These are phyloP conservation scores for Hymenotorrendiella dingleyae DNA, from an alignment of 2,329 filamentous ascomycete genomes.

Conservation along the genomic window DNA sequence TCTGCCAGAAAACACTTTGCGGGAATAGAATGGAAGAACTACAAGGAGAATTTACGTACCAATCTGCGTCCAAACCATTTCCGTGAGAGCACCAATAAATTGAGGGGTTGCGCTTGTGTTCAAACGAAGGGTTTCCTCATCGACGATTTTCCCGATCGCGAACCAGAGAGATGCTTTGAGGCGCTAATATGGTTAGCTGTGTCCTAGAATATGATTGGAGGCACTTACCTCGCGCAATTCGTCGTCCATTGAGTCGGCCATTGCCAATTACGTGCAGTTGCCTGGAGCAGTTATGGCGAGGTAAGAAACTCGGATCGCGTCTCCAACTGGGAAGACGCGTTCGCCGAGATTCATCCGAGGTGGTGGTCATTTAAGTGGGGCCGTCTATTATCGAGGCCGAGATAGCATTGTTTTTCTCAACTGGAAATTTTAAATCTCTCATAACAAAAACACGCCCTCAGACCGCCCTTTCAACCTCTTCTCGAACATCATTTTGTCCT, in stretches of 20 bases:
- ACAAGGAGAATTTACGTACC: constrained; percentile 47
- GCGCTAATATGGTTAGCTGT: constrained; percentile 44
- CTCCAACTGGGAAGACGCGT: constrained; percentile 12
- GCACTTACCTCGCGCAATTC: constrained; percentile 18
- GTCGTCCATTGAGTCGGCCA: constrained; percentile 22
- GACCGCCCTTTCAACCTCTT: constrained; percentile 1
- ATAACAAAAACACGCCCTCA: neutral
- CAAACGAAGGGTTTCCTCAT: constrained; percentile 68
- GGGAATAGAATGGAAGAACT: neutral
- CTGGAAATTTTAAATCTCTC: constrained; percentile 1
- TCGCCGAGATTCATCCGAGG: constrained; percentile 11
- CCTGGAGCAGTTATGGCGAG: too few relatives aligned
- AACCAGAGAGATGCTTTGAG: constrained; percentile 84
- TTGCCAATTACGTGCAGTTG: too few relatives aligned
- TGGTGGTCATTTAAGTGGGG: neutral
- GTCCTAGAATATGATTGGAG: neutral
- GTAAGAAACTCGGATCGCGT: neutral
- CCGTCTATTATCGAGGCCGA: constrained; percentile 1
- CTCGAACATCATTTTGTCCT: too few relatives aligned
- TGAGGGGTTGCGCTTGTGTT: constrained; percentile 85
- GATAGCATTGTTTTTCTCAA: constrained; percentile 1
- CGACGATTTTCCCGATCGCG: constrained; percentile 78
- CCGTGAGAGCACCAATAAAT: constrained; percentile 79
- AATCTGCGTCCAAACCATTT: constrained; percentile 83
- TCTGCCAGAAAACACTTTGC: neutral